Percentiles rank a stretch among this genome's conserved stretches.
Conservation (phyloP, 257 asterid genomes). For the Handroanthus guayacan region DNA sequence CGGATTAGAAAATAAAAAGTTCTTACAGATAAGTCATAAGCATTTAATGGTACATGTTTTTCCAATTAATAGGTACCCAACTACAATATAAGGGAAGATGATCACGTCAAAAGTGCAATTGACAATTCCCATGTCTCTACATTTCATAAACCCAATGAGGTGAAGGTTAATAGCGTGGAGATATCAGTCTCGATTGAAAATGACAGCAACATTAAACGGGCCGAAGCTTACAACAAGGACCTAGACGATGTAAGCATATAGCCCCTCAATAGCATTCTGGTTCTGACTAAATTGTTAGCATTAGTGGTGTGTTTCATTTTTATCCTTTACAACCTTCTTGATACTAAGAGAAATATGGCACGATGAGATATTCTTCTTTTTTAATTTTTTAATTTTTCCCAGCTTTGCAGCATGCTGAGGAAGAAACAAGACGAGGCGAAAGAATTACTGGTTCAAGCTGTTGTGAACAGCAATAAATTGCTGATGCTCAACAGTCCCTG, state of each 20-base stretch:
- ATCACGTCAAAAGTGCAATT: constrained; percentile 35
- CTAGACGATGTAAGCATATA: constrained; percentile 73
- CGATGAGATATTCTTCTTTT: constrained; percentile 19
- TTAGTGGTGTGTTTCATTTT: neutral
- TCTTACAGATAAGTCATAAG: neutral
- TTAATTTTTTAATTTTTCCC: constrained; percentile 28
- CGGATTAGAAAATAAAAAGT: neutral
- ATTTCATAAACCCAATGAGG: constrained; percentile 36
- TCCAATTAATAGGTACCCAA: constrained; percentile 47
- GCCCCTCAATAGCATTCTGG: constrained; percentile 10
- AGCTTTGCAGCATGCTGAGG: constrained; percentile 83
- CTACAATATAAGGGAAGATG: constrained; percentile 43
- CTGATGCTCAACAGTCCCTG: constrained; percentile 81
- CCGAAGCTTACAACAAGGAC: constrained; percentile 73
- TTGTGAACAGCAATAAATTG: constrained; percentile 82
- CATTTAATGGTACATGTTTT: constrained; percentile 23
- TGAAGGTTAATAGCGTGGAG: constrained; percentile 51
- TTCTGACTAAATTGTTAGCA: constrained; percentile 11
- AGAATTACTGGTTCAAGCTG: constrained; percentile 70
- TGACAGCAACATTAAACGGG: constrained; percentile 65
- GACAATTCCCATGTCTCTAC: constrained; percentile 41
- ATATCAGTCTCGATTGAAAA: constrained; percentile 49
- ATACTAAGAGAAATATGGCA: neutral
- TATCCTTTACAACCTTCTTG: neutral
- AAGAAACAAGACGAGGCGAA: constrained; percentile 86